phyloP scores from a whole-genome alignment of 2,329 filamentous ascomycete species.

The Celoporthe dispersa region DNA sequence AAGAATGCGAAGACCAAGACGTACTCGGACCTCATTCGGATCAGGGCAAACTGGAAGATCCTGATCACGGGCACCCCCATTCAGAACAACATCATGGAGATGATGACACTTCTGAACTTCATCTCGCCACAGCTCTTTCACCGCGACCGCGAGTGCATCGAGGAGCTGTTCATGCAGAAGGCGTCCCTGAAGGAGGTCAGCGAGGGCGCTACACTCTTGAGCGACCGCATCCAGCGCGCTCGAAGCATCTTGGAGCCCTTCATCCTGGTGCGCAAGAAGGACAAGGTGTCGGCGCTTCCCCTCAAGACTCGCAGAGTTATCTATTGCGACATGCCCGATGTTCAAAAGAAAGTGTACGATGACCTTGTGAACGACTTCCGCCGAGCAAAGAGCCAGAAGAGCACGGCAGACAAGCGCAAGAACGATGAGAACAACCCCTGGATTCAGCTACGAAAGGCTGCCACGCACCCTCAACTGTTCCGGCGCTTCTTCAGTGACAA shows the following conservation, averaged over 20 bases:
- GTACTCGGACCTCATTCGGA: conserved; percentile 78
- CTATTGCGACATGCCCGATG: conserved; percentile 76
- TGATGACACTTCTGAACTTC: conserved; percentile 89
- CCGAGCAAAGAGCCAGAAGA: conserved; percentile 62
- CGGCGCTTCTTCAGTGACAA: conserved; percentile 78
- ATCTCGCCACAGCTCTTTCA: conserved; percentile 86
- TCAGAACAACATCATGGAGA: conserved; percentile 91
- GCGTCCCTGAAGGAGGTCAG: conserved; percentile 80
- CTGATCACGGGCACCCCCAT: conserved; percentile 89
- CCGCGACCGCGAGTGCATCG: conserved; percentile 76
- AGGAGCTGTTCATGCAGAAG: conserved; percentile 89
- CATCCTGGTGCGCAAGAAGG: conserved; percentile 90
- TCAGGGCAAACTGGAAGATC: conserved; percentile 81
- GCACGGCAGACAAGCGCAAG: conserved; percentile 53
- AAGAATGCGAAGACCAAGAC: conserved; percentile 85
- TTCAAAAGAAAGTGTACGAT: conserved; percentile 76
- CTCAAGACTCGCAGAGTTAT: conserved; percentile 78
- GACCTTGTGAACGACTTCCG: conserved; percentile 66
- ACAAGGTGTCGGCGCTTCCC: conserved; percentile 83
- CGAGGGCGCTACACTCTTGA: conserved; percentile 83
- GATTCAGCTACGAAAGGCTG: conserved; percentile 90
- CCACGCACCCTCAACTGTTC: conserved; percentile 89
- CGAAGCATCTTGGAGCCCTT: conserved; percentile 94
- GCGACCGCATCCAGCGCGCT: conserved; percentile 83
- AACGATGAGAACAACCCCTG: conserved; percentile 72